Evolutionary conservation across 345 rosid genomes (phyloP), one percentile per base, ranked within the genome.

Genomic region (Moringa oleifera): DNA sequence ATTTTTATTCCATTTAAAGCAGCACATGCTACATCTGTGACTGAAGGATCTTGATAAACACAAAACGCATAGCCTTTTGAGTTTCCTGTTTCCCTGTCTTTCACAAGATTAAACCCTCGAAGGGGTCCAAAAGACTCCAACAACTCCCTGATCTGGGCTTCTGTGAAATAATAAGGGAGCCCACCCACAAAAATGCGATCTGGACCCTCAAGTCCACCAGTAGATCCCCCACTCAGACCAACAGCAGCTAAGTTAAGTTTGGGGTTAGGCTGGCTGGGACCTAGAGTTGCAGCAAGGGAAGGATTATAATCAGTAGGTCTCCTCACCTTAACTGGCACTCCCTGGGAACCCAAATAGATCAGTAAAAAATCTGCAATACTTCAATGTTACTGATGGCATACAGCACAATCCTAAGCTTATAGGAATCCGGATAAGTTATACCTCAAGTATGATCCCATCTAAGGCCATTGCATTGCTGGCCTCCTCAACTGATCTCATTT

Each of bases 401-500:
- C 11, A 33, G 11, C 5, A 5, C 37, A 11, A 33, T 33, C 11
- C 37, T 33, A 4, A 33, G 37, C 37, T 33, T 33, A 33, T 33
- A 33, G 11, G 37, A 33, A 33, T 4, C 37, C 5, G 11, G 11
- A 33, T 33, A 33, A 33, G 11, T 4, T 33, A n/a, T 64, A 91
- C 99, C 97, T 91, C 96, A 67, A 95, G 81, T 51, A 89, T 91
- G 53, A 95, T 91, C 59, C 99, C 96, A 74, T 95, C 99, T 71
- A 95, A 74, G 67, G 99, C 93, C 99, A 95, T 95, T 45, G 97
- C 99, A 73, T 95, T 95, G 73, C 99, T 95, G 55, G 99, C 99
- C 89, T 95, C 99, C 81, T 95, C 99, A 63, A 95, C 99, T 54
- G 99, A 95, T 78, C 99, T 89, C 99, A 91, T 95, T 82, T 95